phyloP scores from a whole-genome alignment of 1,139 yeast species.

The Debaryomyces sp. region DNA sequence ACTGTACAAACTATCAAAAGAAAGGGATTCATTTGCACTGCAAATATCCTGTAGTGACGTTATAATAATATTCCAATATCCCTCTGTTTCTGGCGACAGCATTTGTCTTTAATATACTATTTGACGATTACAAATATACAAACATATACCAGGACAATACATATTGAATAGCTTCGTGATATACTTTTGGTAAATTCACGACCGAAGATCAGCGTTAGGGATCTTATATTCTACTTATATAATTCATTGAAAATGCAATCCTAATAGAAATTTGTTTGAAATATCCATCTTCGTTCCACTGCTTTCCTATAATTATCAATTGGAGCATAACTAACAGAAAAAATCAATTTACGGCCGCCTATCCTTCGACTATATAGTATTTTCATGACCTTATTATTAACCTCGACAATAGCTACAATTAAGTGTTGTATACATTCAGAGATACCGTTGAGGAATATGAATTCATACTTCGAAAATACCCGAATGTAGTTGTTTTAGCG shows the following conservation, averaged over 20 bases:
- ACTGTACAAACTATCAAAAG: conserved; percentile 50
- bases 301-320: conserved; percentile 17
- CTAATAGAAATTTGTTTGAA: conserved; percentile 10
- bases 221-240: neutral
- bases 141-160: neutral
- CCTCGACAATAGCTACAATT: too few species aligned
- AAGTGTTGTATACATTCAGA: conserved; percentile 15
- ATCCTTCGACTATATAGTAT: conserved; percentile 28
- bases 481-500: conserved; percentile 14
- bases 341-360: too few species aligned
- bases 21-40: conserved; percentile 56
- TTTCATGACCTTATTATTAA: conserved; percentile 11
- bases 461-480: conserved; percentile 23
- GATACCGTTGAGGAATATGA: conserved; percentile 17
- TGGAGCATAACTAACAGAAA: conserved; percentile 19
- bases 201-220: too few species aligned
- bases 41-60: conserved; percentile 70
- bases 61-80: conserved; percentile 70
- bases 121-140: neutral
- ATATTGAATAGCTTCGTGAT: neutral
- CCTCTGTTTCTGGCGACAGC: conserved; percentile 39
- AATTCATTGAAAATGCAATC: conserved; percentile 7
- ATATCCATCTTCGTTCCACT: conserved; percentile 15
- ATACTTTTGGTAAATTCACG: neutral
- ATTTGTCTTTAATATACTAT: neutral